These are phyloP conservation scores for Epicoccum nigrum DNA, from an alignment of 2,329 filamentous ascomycete genomes.

Conservation along the genomic window DNA sequence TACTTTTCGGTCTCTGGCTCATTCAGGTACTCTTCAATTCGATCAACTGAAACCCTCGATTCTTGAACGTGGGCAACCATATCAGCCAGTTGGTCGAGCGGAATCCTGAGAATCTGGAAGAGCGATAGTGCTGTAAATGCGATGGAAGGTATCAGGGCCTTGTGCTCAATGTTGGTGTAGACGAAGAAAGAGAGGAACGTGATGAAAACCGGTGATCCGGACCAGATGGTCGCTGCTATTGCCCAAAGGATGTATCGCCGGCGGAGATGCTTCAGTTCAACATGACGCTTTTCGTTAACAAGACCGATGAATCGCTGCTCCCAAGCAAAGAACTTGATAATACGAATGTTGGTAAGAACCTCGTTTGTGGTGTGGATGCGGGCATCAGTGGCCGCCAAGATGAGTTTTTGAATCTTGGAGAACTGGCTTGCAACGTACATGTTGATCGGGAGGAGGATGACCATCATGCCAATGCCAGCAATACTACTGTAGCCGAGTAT, in stretches of 20 bases:
- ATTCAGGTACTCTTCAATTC: slow-evolving; percentile 89
- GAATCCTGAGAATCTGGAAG: slow-evolving; percentile 91
- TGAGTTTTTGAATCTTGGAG: slow-evolving; percentile 83
- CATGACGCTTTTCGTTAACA: slow-evolving; percentile 84
- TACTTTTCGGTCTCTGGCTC: slow-evolving; percentile 98
- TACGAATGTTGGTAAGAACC: slow-evolving; percentile 93
- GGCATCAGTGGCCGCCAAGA: slow-evolving; percentile 91
- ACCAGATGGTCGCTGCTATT: slow-evolving; percentile 91
- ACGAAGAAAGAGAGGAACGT: slow-evolving; percentile 95
- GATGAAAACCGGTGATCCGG: slow-evolving; percentile 91
- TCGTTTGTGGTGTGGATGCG: slow-evolving; percentile 97
- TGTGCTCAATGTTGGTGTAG: slow-evolving; percentile 88
- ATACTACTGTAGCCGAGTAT: slow-evolving; percentile 94
- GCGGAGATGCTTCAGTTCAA: slow-evolving; percentile 79
- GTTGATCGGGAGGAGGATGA: slow-evolving; percentile 86
- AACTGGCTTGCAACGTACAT: slow-evolving; percentile 87
- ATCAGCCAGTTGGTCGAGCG: slow-evolving; percentile 93
- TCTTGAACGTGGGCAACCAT: slow-evolving; percentile 99
- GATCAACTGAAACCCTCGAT: slow-evolving; percentile 93
- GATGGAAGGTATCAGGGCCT: slow-evolving; percentile 86
- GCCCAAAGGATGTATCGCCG: slow-evolving; percentile 91
- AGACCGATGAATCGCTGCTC: slow-evolving; percentile 86
- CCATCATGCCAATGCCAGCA: slow-evolving; percentile 90
- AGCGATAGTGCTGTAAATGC: slow-evolving; percentile 96
- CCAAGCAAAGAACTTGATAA: slow-evolving; percentile 99